Evolutionary conservation across 1,139 yeast species (phyloP).

Genomic region (Candida gigantensis): DNA sequence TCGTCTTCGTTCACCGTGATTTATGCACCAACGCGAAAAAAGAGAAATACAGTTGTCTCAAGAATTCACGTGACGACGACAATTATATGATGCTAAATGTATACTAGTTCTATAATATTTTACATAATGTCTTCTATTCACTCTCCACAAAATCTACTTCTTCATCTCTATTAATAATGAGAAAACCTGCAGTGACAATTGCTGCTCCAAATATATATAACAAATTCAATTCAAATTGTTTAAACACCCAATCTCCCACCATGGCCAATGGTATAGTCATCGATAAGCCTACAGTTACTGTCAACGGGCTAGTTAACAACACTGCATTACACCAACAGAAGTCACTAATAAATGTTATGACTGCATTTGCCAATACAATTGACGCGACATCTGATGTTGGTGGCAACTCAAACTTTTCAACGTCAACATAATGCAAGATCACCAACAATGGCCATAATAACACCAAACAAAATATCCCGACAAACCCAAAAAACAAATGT

Average conservation of each 20-base stretch:
- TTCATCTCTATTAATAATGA: slow-evolving; percentile 79
- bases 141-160: slow-evolving; percentile 51
- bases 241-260: slow-evolving; percentile 82
- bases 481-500: slow-evolving; percentile 89
- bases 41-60: too few species aligned
- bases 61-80: too few species aligned
- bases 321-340: slow-evolving; percentile 96
- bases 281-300: slow-evolving; percentile 92
- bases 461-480: slow-evolving; percentile 77
- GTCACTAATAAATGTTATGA: slow-evolving; percentile 82
- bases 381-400: slow-evolving; percentile 49
- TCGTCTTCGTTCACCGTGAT: too few species aligned
- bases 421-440: slow-evolving; percentile 58
- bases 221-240: slow-evolving; percentile 59
- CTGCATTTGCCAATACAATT: slow-evolving; percentile 64
- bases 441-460: slow-evolving; percentile 84
- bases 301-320: slow-evolving; percentile 86
- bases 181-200: slow-evolving; percentile 78
- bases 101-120: too few species aligned
- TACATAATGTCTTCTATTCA: slow-evolving; percentile 8
- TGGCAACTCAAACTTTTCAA: slow-evolving; percentile 77
- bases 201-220: slow-evolving; percentile 77
- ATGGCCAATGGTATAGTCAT: slow-evolving; percentile 93
- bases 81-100: too few species aligned
- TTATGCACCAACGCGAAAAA: too few species aligned